Conservation (phyloP, 306 rosid genomes). For the Herpetospermum pedunculosum region DNA sequence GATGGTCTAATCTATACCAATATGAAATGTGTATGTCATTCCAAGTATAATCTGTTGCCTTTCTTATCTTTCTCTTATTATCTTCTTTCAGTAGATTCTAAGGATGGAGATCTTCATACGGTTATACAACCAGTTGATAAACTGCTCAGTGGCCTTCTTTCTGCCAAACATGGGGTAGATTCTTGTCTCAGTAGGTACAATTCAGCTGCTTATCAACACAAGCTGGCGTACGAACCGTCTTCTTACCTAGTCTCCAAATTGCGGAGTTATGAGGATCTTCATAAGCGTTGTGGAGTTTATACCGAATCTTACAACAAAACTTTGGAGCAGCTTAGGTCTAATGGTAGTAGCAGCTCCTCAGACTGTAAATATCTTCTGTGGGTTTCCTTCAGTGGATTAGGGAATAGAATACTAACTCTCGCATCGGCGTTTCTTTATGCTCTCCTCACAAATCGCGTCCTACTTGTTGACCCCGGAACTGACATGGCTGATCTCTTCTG, state of each 20-base stretch:
- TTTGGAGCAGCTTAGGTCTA: conserved; percentile 34
- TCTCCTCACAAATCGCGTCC: conserved; percentile 61
- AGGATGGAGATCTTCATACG: neutral
- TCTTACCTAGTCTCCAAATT: conserved; percentile 44
- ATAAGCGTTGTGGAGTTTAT: conserved; percentile 50
- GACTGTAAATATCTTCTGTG: conserved; percentile 53
- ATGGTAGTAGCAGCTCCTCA: conserved; percentile 13
- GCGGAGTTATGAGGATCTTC: conserved; percentile 46
- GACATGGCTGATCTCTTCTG: conserved; percentile 66
- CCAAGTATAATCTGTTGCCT: neutral
- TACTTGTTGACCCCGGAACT: conserved; percentile 61
- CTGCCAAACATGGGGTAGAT: conserved; percentile 30
- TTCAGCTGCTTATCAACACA: conserved; percentile 26
- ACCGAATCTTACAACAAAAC: conserved; percentile 41
- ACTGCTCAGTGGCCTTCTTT: conserved; percentile 42
- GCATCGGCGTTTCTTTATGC: conserved; percentile 58
- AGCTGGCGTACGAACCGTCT: conserved; percentile 35
- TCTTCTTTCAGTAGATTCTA: neutral
- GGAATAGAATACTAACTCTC: conserved; percentile 59
- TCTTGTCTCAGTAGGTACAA: conserved; percentile 64
- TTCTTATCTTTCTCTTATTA: neutral
- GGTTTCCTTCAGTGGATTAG: conserved; percentile 70
- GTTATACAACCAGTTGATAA: conserved; percentile 17
- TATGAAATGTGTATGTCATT: neutral
- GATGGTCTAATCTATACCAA: neutral